These are phyloP conservation scores for Aureobasidium sp. DNA, from an alignment of 2,329 filamentous ascomycete genomes.

Conservation along the genomic window DNA sequence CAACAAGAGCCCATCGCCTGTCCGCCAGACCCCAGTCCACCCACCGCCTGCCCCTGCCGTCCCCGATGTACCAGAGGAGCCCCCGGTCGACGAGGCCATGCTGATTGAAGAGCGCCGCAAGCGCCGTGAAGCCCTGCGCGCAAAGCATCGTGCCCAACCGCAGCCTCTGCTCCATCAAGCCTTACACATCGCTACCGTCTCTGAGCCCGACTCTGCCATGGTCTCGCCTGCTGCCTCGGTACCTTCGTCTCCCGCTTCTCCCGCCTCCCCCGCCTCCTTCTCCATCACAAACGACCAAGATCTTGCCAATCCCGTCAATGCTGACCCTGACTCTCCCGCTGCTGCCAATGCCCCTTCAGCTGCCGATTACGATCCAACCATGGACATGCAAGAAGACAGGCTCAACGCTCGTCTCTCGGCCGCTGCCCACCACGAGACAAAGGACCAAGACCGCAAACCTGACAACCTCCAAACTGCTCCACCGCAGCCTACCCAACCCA, in stretches of 20 bases:
- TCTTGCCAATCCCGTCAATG: constrained; percentile 26
- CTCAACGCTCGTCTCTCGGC: constrained; percentile 19
- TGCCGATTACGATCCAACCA: constrained; percentile 81
- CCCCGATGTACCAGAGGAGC: constrained; percentile 39
- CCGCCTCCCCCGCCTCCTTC: constrained; percentile 32
- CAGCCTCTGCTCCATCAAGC: constrained; percentile 15
- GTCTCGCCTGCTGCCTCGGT: constrained; percentile 44
- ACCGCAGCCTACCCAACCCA: constrained; percentile 22
- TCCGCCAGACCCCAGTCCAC: background rate
- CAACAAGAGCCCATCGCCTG: constrained; percentile 15
- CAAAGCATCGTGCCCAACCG: constrained; percentile 62
- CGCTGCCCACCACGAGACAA: constrained; percentile 15
- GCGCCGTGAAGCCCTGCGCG: constrained; percentile 73
- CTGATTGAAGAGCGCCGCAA: constrained; percentile 78
- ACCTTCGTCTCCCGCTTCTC: constrained; percentile 26
- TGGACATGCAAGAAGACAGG: constrained; percentile 80
- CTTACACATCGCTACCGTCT: background rate
- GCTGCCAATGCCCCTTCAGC: constrained; percentile 75
- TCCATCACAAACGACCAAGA: constrained; percentile 33
- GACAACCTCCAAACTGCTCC: background rate
- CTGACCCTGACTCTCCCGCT: constrained; percentile 25
- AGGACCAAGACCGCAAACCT: constrained; percentile 23
- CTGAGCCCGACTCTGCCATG: background rate
- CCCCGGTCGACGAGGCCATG: constrained; percentile 60
- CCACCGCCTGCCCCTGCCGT: constrained; percentile 31